Evolutionary conservation across 306 rosid species (phyloP).

Genomic region (Phaseolus lunatus): DNA sequence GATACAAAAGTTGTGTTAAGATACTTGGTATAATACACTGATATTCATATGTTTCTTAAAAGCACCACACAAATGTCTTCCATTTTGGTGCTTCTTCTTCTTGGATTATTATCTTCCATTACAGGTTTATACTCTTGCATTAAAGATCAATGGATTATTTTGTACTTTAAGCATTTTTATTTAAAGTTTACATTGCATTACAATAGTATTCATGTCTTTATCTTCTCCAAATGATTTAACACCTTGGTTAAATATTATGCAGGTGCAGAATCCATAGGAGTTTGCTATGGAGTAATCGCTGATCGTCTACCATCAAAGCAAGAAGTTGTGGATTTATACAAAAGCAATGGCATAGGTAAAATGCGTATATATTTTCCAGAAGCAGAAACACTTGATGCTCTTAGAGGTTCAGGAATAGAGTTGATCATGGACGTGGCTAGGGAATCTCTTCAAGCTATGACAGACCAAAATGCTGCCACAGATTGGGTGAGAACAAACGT

Average conservation of each 20-base stretch:
- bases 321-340: slow-evolving; percentile 52
- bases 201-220: too few relatives aligned
- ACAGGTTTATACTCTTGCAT: neutral
- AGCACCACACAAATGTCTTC: slow-evolving; percentile 31
- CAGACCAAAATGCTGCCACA: slow-evolving; percentile 44
- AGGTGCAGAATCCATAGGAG: slow-evolving; percentile 61
- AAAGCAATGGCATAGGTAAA: slow-evolving; percentile 42
- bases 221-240: too few relatives aligned
- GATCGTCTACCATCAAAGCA: slow-evolving; percentile 44
- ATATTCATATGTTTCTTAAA: neutral
- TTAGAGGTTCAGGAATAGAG: slow-evolving; percentile 62
- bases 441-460: slow-evolving; percentile 35
- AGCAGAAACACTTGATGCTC: slow-evolving; percentile 51
- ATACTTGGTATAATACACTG: too few relatives aligned
- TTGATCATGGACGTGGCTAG: slow-evolving; percentile 50
- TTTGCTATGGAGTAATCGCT: slow-evolving; percentile 58
- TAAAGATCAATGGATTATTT: neutral
- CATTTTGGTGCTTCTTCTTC: slow-evolving; percentile 27
- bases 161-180: too few relatives aligned
- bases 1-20: too few relatives aligned
- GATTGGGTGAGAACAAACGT: slow-evolving; percentile 53
- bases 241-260: neutral
- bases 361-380: slow-evolving; percentile 58
- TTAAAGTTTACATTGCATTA: too few relatives aligned
- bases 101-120: slow-evolving; percentile 35